phyloP scores from a whole-genome alignment of 805 yeast species.

The Teunomyces gatunensis region DNA sequence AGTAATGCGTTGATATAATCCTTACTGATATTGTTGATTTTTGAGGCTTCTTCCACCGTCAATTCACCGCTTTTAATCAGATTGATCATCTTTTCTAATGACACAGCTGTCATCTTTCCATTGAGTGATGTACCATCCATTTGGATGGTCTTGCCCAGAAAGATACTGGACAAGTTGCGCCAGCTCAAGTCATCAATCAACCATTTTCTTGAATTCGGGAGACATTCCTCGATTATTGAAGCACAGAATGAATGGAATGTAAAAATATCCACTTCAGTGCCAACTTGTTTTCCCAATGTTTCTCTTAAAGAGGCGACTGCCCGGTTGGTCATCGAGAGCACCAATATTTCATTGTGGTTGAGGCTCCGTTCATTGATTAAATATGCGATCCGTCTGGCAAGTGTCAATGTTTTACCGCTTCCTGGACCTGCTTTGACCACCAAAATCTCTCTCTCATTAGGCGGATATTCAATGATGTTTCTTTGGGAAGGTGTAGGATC shows the following conservation, averaged over 20 bases:
- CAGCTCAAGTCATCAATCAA: conserved; percentile 57
- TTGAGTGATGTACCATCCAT: conserved; percentile 22
- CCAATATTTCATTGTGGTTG: conserved; percentile 54
- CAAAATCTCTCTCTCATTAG: conserved; percentile 39
- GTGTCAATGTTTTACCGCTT: conserved; percentile 65
- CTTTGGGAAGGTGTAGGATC: conserved; percentile 34
- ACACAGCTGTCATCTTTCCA: conserved; percentile 21
- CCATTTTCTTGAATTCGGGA: conserved; percentile 15
- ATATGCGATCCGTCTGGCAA: conserved; percentile 52
- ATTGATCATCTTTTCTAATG: conserved; percentile 23
- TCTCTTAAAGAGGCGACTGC: conserved; percentile 52
- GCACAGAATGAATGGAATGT: conserved; percentile 69
- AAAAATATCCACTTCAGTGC: conserved; percentile 37
- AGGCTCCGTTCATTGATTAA: conserved; percentile 37
- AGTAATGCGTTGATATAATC: conserved; percentile 26
- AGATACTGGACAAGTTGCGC: conserved; percentile 33
- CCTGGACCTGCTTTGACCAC: conserved; percentile 71
- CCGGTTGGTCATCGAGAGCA: conserved; percentile 66
- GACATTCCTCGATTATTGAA: conserved; percentile 41
- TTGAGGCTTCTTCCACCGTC: conserved; percentile 22
- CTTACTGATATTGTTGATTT: conserved; percentile 20
- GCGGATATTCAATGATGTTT: conserved; percentile 43
- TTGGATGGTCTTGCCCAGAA: conserved; percentile 34
- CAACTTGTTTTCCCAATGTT: conserved; percentile 31
- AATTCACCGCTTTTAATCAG: conserved; percentile 21